Conservation (phyloP, 179 eudicot genomes). For the Vitellaria paradoxa region DNA sequence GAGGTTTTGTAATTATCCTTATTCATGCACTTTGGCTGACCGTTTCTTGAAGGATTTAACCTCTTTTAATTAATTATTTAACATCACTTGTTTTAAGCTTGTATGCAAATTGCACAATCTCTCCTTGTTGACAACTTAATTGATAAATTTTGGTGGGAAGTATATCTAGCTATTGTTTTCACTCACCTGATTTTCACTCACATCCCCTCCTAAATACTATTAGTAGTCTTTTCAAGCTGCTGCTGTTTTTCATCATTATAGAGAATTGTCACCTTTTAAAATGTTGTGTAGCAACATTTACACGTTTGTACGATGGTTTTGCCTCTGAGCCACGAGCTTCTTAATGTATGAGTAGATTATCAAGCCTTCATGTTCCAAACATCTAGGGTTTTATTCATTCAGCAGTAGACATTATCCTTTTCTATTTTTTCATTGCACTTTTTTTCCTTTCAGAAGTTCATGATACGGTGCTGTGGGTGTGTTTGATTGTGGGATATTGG, state of each 20-base stretch:
- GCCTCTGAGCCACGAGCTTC: background rate
- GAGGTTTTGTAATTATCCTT: background rate
- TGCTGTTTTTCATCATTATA: background rate
- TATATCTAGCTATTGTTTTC: background rate
- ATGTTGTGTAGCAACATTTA: background rate
- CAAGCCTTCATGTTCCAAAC: background rate
- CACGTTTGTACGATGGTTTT: background rate
- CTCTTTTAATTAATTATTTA: background rate
- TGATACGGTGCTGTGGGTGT: background rate
- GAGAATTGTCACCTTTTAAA: background rate
- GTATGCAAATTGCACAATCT: background rate
- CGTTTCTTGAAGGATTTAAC: slow-evolving; percentile 8
- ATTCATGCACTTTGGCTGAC: background rate
- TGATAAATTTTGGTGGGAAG: background rate
- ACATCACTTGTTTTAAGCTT: background rate
- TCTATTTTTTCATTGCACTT: background rate
- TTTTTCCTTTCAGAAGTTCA: background rate
- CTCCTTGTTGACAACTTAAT: background rate
- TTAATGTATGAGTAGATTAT: slow-evolving; percentile 2
- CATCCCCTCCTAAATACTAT: background rate
- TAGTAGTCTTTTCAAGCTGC: background rate
- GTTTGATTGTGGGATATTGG: background rate
- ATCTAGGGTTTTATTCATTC: background rate
- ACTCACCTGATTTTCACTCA: background rate
- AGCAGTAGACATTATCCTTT: background rate